Evolutionary conservation across 2,329 filamentous ascomycete species (phyloP), one percentile per base, ranked within the genome.

Genomic region (Xylaria hypoxylon): DNA sequence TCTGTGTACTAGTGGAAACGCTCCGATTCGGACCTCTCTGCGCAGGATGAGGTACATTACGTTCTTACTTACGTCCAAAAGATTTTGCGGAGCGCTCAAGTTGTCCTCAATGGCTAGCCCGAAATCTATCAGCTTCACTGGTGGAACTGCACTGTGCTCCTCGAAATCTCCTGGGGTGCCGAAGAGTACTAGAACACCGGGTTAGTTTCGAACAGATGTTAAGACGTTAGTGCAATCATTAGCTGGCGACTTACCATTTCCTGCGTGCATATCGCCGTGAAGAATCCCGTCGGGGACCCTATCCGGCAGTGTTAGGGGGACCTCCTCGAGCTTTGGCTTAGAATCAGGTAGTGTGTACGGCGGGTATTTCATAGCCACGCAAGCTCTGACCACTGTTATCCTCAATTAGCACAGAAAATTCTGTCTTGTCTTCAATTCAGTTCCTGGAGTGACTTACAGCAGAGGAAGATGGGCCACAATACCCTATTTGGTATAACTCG

Each of bases 401-500:
- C 35, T 5, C 11, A 28, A n/a, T 53, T 2, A 69, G 42, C 17
- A 8, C 13, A 13, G 2, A 50, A 26, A 15, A 19, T 19, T 17
- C 17, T 15, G 48, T 2, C 6, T 57, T 17, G 5, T 6, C 42
- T 22, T 51, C 2, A 28, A 17, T 17, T 2, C 1, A 52, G 24
- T 24, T 5, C 2, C 11, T 4, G 2, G 31, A 5, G 7, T 33
- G 10, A 67, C 69, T 59, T 40, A 71, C 70, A 56, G 33, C 65
- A 71, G n/a, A 71, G 47, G 13, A 60, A 70, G 40, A 68, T 57
- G 10, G 47, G 26, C 69, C 69, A 71, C 26, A 71, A 55, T 7
- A 71, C 3, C n/a, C 69, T 38, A 26, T 68, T 71, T 6, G 68
- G 61, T 4, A 71, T 15, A 2, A 2, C 1, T 15, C 10, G 7